Evolutionary conservation across 805 yeast species (phyloP), one percentile per base, ranked within the genome.

Genomic region (Metschnikowia borealis): DNA sequence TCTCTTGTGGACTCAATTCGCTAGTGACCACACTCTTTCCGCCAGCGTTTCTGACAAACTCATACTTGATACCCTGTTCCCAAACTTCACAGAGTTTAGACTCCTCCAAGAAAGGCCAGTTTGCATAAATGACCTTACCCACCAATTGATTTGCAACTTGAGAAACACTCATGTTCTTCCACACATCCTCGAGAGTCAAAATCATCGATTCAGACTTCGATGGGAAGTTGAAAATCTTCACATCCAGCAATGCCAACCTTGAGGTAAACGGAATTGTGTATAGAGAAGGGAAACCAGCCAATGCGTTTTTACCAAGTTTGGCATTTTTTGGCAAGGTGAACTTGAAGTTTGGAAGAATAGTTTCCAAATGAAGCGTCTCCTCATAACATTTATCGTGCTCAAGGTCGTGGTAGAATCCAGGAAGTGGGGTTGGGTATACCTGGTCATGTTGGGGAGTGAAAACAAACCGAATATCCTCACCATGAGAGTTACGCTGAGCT

Each of bases 51-150:
- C 69, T 77, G 34, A 65, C 56, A 3, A 64, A 62, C 46, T 74
- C 80, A 59, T 79, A 87, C 41, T 71, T 74, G 58, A 66, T 68
- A 15, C 72, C 66, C 13, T 75, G 79, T 63, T 87, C 91, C 34
- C 75, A 64, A 3, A 92, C 79, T 20, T 78, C 75, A 11, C 82
- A 72, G 38, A 92, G 82, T 61, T 79, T 82, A 8, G 90, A 85
- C 68, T 92, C 97, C 58, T 83, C 78, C 56, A 94, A 72, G 62
- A 82, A 88, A n/a, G 99, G 99, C 92, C 96, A 94, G 58, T 84
- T 81, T 11, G 87, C 80, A 63, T 83, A 91, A 2, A 87, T 85
- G 45, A 82, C 68, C 50, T 82, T 76, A 42, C 82, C 84, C 48
- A 86, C 59, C 49, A 77, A 81, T 59, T 82, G 77, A 50, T 80